A percentile compares a stretch with the other conserved stretches of the same genome.
phyloP scores from a whole-genome alignment of 2,329 filamentous ascomycete genomes.

The Neophaeococcomyces mojaviensis region DNA sequence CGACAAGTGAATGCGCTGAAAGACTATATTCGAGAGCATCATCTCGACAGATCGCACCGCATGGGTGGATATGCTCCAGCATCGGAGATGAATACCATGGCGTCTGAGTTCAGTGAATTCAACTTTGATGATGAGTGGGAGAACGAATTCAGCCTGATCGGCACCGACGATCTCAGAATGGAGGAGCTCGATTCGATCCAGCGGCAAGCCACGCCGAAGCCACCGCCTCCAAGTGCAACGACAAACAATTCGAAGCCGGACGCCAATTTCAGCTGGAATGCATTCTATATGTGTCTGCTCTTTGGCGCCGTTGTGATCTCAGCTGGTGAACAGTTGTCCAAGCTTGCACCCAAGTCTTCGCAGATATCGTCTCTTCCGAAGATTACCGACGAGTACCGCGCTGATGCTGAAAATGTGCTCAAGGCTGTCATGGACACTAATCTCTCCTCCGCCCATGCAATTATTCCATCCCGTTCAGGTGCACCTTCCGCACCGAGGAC shows the following conservation, averaged over 20 bases:
- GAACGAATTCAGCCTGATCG: conserved; percentile 69
- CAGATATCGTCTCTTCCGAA: conserved; percentile 26
- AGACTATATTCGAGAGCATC: conserved; percentile 49
- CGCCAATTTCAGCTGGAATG: conserved; percentile 60
- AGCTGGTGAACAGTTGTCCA: conserved; percentile 5
- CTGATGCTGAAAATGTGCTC: conserved; percentile 32
- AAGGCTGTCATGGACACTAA: conserved; percentile 39
- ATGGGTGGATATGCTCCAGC: conserved; percentile 10
- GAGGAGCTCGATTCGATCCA: conserved; percentile 48
- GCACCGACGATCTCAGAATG: conserved; percentile 53
- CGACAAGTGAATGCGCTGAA: conserved; percentile 83
- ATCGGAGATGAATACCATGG: conserved; percentile 49
- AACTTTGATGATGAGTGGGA: conserved; percentile 78
- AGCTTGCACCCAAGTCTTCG: neutral
- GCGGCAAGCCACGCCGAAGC: conserved; percentile 34
- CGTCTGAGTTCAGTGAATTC: conserved; percentile 72
- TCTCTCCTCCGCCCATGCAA: conserved; percentile 37
- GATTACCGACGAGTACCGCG: conserved; percentile 40
- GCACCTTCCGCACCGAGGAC: conserved; percentile 23
- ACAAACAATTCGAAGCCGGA: conserved; percentile 43
- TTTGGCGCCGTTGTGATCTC: conserved; percentile 94
- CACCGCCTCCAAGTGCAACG: conserved; percentile 11
- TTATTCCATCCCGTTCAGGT: conserved; percentile 23
- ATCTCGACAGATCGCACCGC: conserved; percentile 31
- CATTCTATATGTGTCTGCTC: conserved; percentile 88